Evolutionary conservation across 768 basidiomycete genomes (phyloP).

Genomic region (Galerina sulciceps): DNA sequence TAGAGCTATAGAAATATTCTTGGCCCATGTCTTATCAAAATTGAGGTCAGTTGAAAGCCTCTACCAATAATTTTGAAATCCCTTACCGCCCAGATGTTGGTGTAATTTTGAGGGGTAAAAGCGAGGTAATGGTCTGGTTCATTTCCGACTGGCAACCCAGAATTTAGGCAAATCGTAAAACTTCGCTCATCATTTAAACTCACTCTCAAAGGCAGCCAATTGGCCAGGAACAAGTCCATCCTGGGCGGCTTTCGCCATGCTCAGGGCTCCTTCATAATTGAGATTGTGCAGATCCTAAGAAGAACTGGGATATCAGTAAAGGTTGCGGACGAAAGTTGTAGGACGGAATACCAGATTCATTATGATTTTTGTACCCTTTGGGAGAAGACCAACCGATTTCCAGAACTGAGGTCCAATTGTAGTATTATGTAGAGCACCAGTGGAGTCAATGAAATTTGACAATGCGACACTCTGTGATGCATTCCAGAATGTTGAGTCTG

Average conservation of each 20-base stretch:
- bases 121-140: constrained; percentile 56
- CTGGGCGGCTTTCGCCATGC: constrained; percentile 46
- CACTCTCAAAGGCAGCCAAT: constrained; percentile 50
- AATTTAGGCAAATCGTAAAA: neutral
- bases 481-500: constrained; percentile 56
- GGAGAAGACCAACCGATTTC: constrained; percentile 48
- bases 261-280: constrained; percentile 43
- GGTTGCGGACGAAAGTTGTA: neutral
- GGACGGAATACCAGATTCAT: constrained; percentile 42
- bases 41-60: neutral
- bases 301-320: neutral
- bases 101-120: constrained; percentile 49
- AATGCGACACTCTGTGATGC: constrained; percentile 40
- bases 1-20: constrained; percentile 48
- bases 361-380: constrained; percentile 49
- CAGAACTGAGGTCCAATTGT: constrained; percentile 56
- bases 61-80: neutral
- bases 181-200: constrained; percentile 2
- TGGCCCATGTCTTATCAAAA: constrained; percentile 45
- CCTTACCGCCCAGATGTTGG: constrained; percentile 47
- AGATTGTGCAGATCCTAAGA: constrained; percentile 48
- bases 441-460: constrained; percentile 48
- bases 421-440: constrained; percentile 49
- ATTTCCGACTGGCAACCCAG: constrained; percentile 46
- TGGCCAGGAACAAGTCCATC: constrained; percentile 39